Percentiles rank a stretch among this genome's conserved stretches.
phyloP scores from a whole-genome alignment of 169 alveolate species.

The Eimeria tenella region DNA sequence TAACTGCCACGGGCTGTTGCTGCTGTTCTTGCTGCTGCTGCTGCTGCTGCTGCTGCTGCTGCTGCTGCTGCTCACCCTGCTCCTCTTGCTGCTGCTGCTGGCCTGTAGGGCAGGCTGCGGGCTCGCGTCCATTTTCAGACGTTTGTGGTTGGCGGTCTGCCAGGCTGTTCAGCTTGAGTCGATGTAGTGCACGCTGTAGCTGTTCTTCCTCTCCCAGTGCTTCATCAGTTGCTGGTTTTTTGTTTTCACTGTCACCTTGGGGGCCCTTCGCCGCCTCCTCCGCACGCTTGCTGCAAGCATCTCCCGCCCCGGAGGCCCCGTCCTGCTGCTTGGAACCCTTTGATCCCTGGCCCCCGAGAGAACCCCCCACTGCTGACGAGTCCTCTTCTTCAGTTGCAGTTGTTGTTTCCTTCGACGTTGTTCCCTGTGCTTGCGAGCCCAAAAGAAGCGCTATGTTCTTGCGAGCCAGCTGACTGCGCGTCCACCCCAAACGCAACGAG shows the following conservation, averaged over 20 bases:
- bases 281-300: background rate
- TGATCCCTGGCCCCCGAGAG: background rate
- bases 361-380: background rate
- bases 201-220: background rate
- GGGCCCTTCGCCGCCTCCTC: background rate
- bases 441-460: constrained; percentile 35
- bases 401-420: constrained; percentile 20
- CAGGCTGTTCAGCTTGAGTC: background rate
- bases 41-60: constrained; percentile 19
- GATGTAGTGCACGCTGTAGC: background rate
- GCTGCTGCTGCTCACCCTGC: background rate
- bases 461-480: constrained; percentile 37
- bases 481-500: background rate
- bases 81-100: background rate
- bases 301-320: background rate
- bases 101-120: background rate
- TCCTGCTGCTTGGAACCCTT: background rate
- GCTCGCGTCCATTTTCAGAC: background rate
- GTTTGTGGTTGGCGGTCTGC: background rate
- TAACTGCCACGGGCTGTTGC: background rate
- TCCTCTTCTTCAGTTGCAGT: constrained; percentile 37
- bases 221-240: constrained; percentile 10
- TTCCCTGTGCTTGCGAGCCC: constrained; percentile 25
- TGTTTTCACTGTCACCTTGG: background rate
- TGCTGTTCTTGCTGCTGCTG: constrained; percentile 39